These are phyloP conservation scores for Tylopilus vinaceipallidus DNA, from an alignment of 768 basidiomycete genomes.

Conservation along the genomic window DNA sequence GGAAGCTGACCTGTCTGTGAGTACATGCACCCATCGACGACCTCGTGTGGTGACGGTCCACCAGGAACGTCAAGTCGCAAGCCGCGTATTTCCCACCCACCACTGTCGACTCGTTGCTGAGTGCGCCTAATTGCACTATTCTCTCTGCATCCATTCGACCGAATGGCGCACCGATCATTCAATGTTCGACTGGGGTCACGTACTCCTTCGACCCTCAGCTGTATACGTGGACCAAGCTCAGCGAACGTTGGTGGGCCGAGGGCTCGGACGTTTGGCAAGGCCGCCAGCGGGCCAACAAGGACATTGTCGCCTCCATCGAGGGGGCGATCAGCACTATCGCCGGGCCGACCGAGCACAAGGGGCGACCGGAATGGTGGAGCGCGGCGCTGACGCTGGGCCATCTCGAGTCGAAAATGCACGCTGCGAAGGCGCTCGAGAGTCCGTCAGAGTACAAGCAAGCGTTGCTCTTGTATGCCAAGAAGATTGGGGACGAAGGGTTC, in stretches of 20 bases:
- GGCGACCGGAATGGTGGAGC: slow-evolving; percentile 76
- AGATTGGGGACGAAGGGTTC: slow-evolving; percentile 88
- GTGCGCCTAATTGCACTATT: slow-evolving; percentile 57
- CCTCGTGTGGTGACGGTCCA: slow-evolving; percentile 4
- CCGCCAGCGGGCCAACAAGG: slow-evolving; percentile 54
- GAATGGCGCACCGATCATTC: slow-evolving; percentile 77
- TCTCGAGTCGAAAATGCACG: slow-evolving; percentile 78
- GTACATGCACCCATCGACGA: slow-evolving; percentile 13
- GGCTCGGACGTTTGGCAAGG: slow-evolving; percentile 84
- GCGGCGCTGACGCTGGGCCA: slow-evolving; percentile 84
- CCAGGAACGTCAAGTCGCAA: slow-evolving; percentile 75
- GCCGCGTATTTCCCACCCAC: slow-evolving; percentile 62
- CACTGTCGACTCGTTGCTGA: slow-evolving; percentile 59
- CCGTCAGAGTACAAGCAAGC: slow-evolving; percentile 81
- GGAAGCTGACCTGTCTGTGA: slow-evolving; percentile 76
- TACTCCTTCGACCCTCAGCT: slow-evolving; percentile 77
- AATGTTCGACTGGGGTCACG: slow-evolving; percentile 72
- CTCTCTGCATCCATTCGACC: slow-evolving; percentile 65
- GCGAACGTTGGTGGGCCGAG: slow-evolving; percentile 81
- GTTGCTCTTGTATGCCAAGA: slow-evolving; percentile 74
- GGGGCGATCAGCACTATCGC: slow-evolving; percentile 52
- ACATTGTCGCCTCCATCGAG: slow-evolving; percentile 52
- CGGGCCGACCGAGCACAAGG: slow-evolving; percentile 38
- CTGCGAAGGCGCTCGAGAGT: slow-evolving; percentile 74
- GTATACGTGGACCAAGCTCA: slow-evolving; percentile 68